phyloP scores from a whole-genome alignment of 2,329 filamentous ascomycete species.

The Paecilomyces variotii region DNA sequence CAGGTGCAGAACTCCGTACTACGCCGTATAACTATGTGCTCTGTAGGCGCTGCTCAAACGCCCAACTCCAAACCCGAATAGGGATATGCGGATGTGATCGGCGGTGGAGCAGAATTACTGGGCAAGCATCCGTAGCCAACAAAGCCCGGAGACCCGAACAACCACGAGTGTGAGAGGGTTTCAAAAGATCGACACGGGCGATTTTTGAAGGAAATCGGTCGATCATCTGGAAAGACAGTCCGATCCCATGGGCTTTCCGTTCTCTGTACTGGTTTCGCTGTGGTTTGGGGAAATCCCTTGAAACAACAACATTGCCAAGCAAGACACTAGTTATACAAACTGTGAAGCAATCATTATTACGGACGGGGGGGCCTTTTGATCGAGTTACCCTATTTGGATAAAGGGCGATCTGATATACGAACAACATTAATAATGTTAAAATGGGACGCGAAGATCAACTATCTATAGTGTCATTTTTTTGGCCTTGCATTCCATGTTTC shows the following conservation, averaged over 20 bases:
- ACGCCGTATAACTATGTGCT: too few relatives aligned
- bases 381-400: neutral
- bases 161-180: neutral
- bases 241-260: neutral
- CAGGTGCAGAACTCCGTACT: neutral
- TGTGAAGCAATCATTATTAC: too few relatives aligned
- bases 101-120: neutral
- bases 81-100: neutral
- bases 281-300: neutral
- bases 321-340: neutral
- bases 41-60: neutral
- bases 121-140: neutral
- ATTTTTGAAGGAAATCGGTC: neutral
- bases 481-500: neutral
- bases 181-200: neutral
- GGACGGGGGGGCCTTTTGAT: neutral
- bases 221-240: neutral
- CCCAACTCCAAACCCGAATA: neutral
- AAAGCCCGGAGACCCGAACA: neutral
- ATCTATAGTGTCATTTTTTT: too few relatives aligned
- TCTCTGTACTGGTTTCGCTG: neutral
- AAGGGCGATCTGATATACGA: neutral
- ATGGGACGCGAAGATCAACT: neutral
- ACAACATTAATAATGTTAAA: neutral
- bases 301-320: neutral